A percentile compares a stretch with the other conserved stretches of the same genome.
These are phyloP conservation scores for Plectosphaerella plurivora DNA, from an alignment of 2,329 filamentous ascomycete genomes.

Conservation along the genomic window DNA sequence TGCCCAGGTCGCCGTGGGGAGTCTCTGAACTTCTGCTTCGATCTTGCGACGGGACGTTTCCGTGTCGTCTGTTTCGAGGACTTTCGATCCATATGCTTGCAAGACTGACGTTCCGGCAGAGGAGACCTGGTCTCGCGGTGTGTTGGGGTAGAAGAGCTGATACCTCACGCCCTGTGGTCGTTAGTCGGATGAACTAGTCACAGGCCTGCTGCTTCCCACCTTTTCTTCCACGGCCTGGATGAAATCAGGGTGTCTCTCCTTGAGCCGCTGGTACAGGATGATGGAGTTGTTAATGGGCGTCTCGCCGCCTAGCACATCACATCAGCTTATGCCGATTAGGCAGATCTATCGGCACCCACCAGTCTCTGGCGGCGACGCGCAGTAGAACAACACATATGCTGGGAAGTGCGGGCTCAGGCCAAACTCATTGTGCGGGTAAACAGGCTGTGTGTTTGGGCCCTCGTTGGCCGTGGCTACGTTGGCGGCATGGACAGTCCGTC, in stretches of 20 bases:
- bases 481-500: constrained; percentile 16
- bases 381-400: constrained; percentile 19
- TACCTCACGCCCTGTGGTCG: constrained; percentile 14
- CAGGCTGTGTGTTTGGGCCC: constrained; percentile 16
- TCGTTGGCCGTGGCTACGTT: constrained; percentile 22
- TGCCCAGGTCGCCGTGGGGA: constrained; percentile 16
- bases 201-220: not conserved
- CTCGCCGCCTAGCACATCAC: constrained; percentile 12
- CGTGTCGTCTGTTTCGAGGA: constrained; percentile 14
- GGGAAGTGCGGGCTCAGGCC: constrained; percentile 18
- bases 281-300: constrained; percentile 19
- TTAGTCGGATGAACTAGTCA: not conserved
- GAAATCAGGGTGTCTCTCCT: constrained; percentile 15
- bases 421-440: constrained; percentile 21
- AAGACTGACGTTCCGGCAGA: constrained; percentile 16
- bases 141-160: constrained; percentile 16
- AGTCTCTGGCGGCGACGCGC: constrained; percentile 14
- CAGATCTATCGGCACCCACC: constrained; percentile 5
- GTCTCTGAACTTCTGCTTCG: constrained; percentile 15
- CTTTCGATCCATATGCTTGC: constrained; percentile 15
- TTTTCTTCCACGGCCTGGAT: constrained; percentile 15
- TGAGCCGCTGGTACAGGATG: constrained; percentile 14
- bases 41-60: constrained; percentile 14
- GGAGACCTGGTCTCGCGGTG: constrained; percentile 13
- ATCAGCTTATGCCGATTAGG: not conserved